A percentile compares a stretch with the other conserved stretches of the same genome.
Conservation (phyloP, 2,329 filamentous ascomycete species). For the Trichoderma polysporum region DNA sequence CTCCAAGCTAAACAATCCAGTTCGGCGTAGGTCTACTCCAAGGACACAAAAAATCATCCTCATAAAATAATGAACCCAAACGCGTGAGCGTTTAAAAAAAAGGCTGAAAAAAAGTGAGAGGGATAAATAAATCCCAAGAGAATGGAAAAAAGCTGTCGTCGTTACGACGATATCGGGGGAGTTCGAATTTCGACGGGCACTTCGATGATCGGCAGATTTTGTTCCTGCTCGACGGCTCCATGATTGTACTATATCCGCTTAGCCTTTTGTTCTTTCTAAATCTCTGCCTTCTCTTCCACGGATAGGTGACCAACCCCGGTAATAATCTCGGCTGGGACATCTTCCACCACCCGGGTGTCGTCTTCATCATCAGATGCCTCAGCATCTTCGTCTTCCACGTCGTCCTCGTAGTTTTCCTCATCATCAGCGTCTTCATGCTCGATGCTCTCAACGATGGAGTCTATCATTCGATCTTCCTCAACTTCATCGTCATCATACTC, state of each 20-base stretch:
- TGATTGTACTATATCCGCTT: conserved; percentile 28
- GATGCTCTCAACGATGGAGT: conserved; percentile 15
- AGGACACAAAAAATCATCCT: background rate
- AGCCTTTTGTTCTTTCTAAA: conserved; percentile 27
- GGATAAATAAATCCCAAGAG: background rate
- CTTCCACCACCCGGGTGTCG: conserved; percentile 38
- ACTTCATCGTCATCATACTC: conserved; percentile 49
- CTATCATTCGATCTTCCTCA: conserved; percentile 29
- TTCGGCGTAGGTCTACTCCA: background rate
- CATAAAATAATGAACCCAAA: background rate
- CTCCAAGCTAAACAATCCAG: background rate
- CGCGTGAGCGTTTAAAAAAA: background rate
- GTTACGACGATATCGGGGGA: conserved; percentile 13
- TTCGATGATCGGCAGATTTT: conserved; percentile 23
- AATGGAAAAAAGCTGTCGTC: background rate
- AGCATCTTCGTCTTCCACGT: conserved; percentile 26
- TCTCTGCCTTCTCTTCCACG: conserved; percentile 42
- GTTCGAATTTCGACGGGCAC: conserved; percentile 32
- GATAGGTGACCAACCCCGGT: conserved; percentile 58
- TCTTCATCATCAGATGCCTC: conserved; percentile 22
- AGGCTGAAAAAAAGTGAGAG: background rate
- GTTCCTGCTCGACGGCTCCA: conserved; percentile 9
- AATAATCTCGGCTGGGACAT: conserved; percentile 57
- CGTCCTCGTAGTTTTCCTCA: conserved; percentile 29
- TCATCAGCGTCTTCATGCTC: conserved; percentile 39